Evolutionary conservation across 1,284 basidiomycete genomes (phyloP), one percentile per base, ranked within the genome.

Genomic region (Apiotrichum montevideense): DNA sequence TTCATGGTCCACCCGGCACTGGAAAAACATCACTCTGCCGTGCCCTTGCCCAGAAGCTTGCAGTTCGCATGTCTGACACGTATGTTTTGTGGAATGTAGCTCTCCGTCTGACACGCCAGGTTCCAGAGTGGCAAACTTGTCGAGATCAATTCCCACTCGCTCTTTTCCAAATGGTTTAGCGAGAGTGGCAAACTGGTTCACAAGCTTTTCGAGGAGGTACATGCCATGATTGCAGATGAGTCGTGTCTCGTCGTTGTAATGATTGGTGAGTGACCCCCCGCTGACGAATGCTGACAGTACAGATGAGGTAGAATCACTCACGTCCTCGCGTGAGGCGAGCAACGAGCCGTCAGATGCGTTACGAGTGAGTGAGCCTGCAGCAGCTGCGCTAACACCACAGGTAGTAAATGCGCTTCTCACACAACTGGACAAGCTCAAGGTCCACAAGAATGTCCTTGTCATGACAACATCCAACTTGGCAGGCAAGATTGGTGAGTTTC

Each of bases 121-220:
- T 98, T 96, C 71, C 80, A 87, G 0, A 82, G 88, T 72, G 85
- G 90, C 34, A 87, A 89, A 55, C 79, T 99, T 3, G 84, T 99
- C 47, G 96, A 99, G 74, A 97, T 99, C 74, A 98, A 98, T 70
- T 93, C 93, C 0, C 93, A 97, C 77, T 96, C 92, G 1, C 80
- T 96, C 6, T 96, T 97, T 73, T 93, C 90, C 6, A 88, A 91
- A 63, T 96, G 93, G 93, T 99, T 98, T 77, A 96, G 92, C 1
- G 96, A 99, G 72, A 95, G 91, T 0, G 96, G 96, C 34, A 99
- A 99, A 77, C 85, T 99, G 13, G 96, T 99, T 0, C 94, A 98
- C 69, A 84, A 88, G 55, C 80, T 98, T 14, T 99, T 99, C 71
- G 84, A 83, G 50, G 88, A 84, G 57, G 90, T 99, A 48, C 87